Base-by-base conservation (phyloP, 352 stramenopile genomes). In the Globisporangium cederbergense region DNA sequence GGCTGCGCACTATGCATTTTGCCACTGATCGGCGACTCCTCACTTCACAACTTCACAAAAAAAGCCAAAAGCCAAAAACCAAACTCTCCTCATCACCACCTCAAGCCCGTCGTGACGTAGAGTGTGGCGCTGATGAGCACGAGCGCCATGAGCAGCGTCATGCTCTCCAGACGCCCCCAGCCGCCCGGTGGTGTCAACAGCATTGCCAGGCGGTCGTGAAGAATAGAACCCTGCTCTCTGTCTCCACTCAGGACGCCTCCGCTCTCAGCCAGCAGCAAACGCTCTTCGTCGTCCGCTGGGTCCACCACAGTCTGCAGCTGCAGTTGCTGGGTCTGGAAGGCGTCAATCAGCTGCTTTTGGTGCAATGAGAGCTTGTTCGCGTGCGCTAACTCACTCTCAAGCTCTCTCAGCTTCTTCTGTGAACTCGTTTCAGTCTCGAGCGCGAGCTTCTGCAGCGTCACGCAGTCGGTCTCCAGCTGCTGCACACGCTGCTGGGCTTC, bases 401-500 rank as follows among this genome's bases (percentile, higher is more conserved):
- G 30, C 42, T 28, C 61, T 25, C 38, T 20, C 16, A 62, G 50
- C 32, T 47, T 46, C 32, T 67, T 40, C 32, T 62, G 52, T 6
- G 60, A 56, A 3, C 51, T 43, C 9, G 50, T 22, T 28, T 55
- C 32, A 1, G 32, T 20, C 52, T 58, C 52, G 32, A 46, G 52
- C 1, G 52, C 32, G 32, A 42, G 52, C 3, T 45, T 60, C 61
- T 67, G 53, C 32, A 62, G 53, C 60, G 55, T 22, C 9, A 46
- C 42, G 32, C 32, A 40, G 52, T 61, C 52, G 25, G 66, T 47
- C 20, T 82, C 66, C 38, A 85, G 70, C 45, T 79, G 58, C 57
- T 82, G 57, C 40, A 82, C 74, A 55, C 72, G 74, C 32, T 69
- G 34, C 14, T 63, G 73, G 38, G 71, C 73, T 46, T 73, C 65